Conservation (phyloP, 2,329 filamentous ascomycete species). For the Aspergillus tanneri region DNA sequence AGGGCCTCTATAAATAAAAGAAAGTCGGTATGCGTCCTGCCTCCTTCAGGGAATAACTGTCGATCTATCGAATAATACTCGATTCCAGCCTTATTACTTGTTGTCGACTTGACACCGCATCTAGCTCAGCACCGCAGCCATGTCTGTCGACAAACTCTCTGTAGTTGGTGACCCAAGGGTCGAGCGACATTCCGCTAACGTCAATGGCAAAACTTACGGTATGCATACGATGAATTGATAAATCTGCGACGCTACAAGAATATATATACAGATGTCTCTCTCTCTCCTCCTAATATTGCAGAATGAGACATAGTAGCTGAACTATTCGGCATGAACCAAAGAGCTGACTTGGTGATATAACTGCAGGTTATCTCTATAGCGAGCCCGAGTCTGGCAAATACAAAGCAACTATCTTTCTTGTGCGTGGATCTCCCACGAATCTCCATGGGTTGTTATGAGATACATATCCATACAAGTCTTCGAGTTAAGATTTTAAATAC, state of each 20-base stretch:
- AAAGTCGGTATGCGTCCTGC: constrained; percentile 10
- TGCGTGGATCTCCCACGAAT: constrained; percentile 27
- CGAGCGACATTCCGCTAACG: constrained; percentile 59
- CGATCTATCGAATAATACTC: not conserved
- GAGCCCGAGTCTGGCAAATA: constrained; percentile 45
- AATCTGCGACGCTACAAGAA: too few species aligned
- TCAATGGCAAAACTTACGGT: constrained; percentile 71
- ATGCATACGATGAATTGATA: constrained; percentile 19
- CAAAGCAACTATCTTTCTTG: constrained; percentile 56
- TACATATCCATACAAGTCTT: too few species aligned
- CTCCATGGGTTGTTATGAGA: too few species aligned
- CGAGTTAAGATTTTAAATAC: too few species aligned
- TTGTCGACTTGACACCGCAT: not conserved
- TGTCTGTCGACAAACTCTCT: constrained; percentile 62
- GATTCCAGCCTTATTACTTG: not conserved
- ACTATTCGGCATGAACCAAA: not conserved
- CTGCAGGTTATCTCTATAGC: constrained; percentile 54
- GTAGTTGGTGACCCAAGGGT: constrained; percentile 65
- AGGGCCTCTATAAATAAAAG: constrained; percentile 16
- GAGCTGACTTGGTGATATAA: constrained; percentile 10
- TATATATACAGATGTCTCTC: too few species aligned
- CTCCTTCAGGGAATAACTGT: not conserved
- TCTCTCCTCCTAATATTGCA: too few species aligned
- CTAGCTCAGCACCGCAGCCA: constrained; percentile 24
- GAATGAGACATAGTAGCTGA: not conserved